Conservation (phyloP, 176 grass and related monocot genomes). For the Cymbopogon citratus region DNA sequence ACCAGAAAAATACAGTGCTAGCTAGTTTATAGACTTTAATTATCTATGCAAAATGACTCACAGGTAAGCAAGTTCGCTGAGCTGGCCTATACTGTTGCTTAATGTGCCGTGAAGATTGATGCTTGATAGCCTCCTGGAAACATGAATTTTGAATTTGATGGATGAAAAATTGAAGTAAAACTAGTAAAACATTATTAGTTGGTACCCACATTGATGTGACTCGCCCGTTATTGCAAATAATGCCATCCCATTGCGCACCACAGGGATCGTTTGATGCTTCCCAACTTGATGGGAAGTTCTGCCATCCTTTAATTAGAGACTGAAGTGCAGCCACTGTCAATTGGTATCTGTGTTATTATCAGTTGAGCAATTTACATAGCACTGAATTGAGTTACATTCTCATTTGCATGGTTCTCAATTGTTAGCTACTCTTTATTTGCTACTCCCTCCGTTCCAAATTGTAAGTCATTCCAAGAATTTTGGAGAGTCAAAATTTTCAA, state of each 20-base stretch:
- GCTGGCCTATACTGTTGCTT: slow-evolving; percentile 27
- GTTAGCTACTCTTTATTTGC: background rate
- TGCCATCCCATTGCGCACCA: slow-evolving; percentile 32
- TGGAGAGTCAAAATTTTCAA: too few relatives aligned
- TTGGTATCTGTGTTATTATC: slow-evolving; percentile 16
- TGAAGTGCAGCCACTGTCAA: slow-evolving; percentile 35
- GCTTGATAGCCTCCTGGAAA: slow-evolving; percentile 45
- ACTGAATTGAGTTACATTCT: background rate
- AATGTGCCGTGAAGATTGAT: slow-evolving; percentile 40
- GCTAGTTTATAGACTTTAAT: slow-evolving; percentile 10
- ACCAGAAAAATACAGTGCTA: background rate
- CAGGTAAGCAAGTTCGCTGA: slow-evolving; percentile 41
- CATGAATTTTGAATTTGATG: slow-evolving; percentile 2
- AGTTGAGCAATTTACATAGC: background rate
- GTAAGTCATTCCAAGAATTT: too few relatives aligned
- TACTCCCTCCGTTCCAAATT: too few relatives aligned
- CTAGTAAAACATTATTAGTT: background rate
- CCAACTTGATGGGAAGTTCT: slow-evolving; percentile 46
- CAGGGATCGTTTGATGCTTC: slow-evolving; percentile 41
- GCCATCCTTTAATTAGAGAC: slow-evolving; percentile 32
- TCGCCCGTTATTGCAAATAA: slow-evolving; percentile 23
- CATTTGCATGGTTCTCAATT: background rate
- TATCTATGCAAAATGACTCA: slow-evolving; percentile 12
- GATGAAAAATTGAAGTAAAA: background rate
- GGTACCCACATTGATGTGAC: slow-evolving; percentile 38